A percentile compares a stretch with the other conserved stretches of the same genome.
phyloP scores from a whole-genome alignment of 2,329 filamentous ascomycete genomes.

The Fonsecaea erecta region DNA sequence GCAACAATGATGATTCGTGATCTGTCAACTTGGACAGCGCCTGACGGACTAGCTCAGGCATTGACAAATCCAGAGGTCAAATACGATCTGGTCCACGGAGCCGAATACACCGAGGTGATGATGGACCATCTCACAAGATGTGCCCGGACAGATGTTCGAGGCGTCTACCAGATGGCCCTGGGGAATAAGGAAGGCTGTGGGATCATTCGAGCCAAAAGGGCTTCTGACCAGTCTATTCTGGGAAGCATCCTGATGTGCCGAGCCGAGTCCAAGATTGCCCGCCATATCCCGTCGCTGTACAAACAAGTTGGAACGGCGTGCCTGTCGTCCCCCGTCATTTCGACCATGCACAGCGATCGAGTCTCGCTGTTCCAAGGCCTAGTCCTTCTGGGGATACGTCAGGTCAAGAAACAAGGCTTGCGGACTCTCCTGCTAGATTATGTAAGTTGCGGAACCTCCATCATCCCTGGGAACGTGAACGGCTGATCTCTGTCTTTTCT shows the following conservation, averaged over 20 bases:
- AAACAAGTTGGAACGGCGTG: conserved; percentile 68
- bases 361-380: conserved; percentile 76
- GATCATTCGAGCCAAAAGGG: conserved; percentile 79
- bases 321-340: conserved; percentile 79
- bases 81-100: conserved; percentile 82
- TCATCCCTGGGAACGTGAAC: conserved; percentile 17
- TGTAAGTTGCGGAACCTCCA: conserved; percentile 58
- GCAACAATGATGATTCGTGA: conserved; percentile 76
- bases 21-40: conserved; percentile 72
- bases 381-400: conserved; percentile 77
- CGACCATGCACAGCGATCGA: conserved; percentile 68
- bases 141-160: conserved; percentile 75
- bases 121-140: conserved; percentile 74
- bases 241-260: conserved; percentile 82
- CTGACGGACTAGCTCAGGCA: conserved; percentile 75
- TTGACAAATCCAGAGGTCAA: conserved; percentile 73
- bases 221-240: conserved; percentile 68
- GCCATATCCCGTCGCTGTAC: conserved; percentile 70
- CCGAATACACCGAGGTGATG: conserved; percentile 74
- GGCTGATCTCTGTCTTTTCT: not conserved
- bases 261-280: conserved; percentile 68
- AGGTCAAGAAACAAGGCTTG: conserved; percentile 78
- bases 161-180: conserved; percentile 78
- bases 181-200: conserved; percentile 73
- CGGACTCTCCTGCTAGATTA: conserved; percentile 76